Conservation (phyloP, 2,329 filamentous ascomycete genomes). For the Fusarium tuaranense region DNA sequence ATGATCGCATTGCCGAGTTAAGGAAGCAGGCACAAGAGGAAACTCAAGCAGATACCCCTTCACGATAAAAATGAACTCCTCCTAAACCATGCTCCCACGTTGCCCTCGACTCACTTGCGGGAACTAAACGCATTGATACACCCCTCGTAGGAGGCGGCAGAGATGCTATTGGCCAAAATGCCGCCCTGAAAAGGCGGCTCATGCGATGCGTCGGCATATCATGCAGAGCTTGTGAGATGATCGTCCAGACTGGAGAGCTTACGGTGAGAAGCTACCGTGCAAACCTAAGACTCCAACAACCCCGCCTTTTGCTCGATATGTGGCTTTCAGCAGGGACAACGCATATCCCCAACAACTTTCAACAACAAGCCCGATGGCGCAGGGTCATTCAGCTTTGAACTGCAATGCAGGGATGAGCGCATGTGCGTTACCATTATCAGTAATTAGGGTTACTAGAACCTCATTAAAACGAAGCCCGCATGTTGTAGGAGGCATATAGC, state of each 20-base stretch:
- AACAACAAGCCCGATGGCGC: not conserved
- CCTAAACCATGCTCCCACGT: not conserved
- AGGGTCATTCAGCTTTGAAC: not conserved
- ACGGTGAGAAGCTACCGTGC: not conserved
- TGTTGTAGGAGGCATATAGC: not conserved
- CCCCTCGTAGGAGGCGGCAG: not conserved
- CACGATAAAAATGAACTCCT: conserved; percentile 11
- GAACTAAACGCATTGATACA: conserved; percentile 2
- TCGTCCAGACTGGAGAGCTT: conserved; percentile 1
- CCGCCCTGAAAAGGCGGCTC: conserved; percentile 1
- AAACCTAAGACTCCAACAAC: not conserved
- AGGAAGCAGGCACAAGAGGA: conserved; percentile 28
- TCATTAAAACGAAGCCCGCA: not conserved
- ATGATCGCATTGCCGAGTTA: conserved; percentile 74
- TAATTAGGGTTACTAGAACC: not conserved
- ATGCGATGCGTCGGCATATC: conserved; percentile 8
- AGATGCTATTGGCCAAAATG: conserved; percentile 4
- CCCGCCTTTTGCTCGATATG: conserved; percentile 1
- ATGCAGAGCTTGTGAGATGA: conserved; percentile 11
- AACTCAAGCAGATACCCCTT: conserved; percentile 14
- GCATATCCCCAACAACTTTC: conserved; percentile 28
- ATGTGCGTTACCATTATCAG: not conserved
- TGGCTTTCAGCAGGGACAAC: conserved; percentile 5
- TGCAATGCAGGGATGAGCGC: not conserved
- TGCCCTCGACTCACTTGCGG: not conserved